Conservation (phyloP, 352 stramenopile species). For the Phytophthora pinifolia region DNA sequence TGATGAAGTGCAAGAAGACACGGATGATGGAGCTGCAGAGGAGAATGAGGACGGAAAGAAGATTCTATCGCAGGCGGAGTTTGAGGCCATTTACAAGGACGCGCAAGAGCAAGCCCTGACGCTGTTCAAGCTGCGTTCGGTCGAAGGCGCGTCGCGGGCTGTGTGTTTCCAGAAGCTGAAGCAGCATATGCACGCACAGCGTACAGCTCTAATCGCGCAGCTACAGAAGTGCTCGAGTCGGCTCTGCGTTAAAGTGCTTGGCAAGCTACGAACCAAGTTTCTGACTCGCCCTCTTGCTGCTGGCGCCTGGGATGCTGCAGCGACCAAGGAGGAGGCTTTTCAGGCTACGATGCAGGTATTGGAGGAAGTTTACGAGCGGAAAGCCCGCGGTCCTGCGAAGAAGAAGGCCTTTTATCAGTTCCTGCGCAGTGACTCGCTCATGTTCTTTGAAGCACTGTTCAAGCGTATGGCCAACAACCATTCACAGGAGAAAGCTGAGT, state of each 20-base stretch:
- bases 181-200: slow-evolving; percentile 63
- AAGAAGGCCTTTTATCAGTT: slow-evolving; percentile 75
- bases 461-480: slow-evolving; percentile 37
- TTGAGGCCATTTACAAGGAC: slow-evolving; percentile 73
- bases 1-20: slow-evolving; percentile 28
- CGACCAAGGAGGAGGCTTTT: slow-evolving; percentile 28
- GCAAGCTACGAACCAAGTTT: slow-evolving; percentile 34
- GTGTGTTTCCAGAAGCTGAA: slow-evolving; percentile 80
- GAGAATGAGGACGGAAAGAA: slow-evolving; percentile 13
- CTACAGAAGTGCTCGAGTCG: slow-evolving; percentile 63
- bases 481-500: slow-evolving; percentile 21
- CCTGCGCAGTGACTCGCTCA: slow-evolving; percentile 48
- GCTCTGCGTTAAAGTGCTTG: slow-evolving; percentile 52
- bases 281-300: slow-evolving; percentile 41
- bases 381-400: slow-evolving; percentile 64
- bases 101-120: slow-evolving; percentile 68
- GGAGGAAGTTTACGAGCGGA: slow-evolving; percentile 56
- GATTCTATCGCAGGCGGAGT: slow-evolving; percentile 67
- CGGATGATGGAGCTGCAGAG: slow-evolving; percentile 16
- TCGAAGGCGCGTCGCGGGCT: slow-evolving; percentile 60
- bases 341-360: slow-evolving; percentile 46
- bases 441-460: slow-evolving; percentile 57
- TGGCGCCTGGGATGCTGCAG: slow-evolving; percentile 41
- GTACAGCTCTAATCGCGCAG: slow-evolving; percentile 46
- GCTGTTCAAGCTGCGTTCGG: slow-evolving; percentile 67